Conservation (phyloP, 345 rosid genomes). For the Populus simonii region DNA sequence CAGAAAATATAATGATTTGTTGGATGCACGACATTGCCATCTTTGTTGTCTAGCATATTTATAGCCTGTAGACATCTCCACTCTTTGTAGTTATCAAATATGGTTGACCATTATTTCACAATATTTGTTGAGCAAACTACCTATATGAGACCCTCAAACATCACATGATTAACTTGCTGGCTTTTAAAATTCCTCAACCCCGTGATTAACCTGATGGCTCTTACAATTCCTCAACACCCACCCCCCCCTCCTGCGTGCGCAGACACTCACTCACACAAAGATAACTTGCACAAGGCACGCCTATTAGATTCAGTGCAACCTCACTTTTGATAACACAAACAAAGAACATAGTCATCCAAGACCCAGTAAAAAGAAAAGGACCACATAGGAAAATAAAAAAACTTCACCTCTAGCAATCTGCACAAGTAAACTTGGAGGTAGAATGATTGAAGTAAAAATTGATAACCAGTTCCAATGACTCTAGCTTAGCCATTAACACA, state of each 20-base stretch:
- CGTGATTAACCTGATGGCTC: too few relatives aligned
- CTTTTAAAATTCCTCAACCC: background rate
- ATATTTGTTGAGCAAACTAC: too few relatives aligned
- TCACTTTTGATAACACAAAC: background rate
- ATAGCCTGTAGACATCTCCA: background rate
- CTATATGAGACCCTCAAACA: too few relatives aligned
- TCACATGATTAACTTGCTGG: too few relatives aligned
- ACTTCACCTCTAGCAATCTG: background rate
- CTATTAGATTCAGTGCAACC: background rate
- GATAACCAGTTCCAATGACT: too few relatives aligned
- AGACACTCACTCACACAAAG: background rate
- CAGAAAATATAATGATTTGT: background rate
- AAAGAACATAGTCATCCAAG: background rate
- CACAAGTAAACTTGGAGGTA: background rate
- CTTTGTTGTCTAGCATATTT: background rate
- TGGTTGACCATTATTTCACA: too few relatives aligned
- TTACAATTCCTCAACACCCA: background rate
- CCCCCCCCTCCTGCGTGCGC: background rate
- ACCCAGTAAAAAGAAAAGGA: background rate
- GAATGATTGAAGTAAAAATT: background rate
- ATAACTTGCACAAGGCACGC: background rate
- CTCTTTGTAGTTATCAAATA: background rate
- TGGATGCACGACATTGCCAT: background rate
- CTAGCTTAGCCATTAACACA: too few relatives aligned
- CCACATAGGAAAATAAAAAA: background rate